Evolutionary conservation across 495 filamentous ascomycete species (phyloP), one percentile per base, ranked within the genome.

Genomic region (Hypoxylon fragiforme): DNA sequence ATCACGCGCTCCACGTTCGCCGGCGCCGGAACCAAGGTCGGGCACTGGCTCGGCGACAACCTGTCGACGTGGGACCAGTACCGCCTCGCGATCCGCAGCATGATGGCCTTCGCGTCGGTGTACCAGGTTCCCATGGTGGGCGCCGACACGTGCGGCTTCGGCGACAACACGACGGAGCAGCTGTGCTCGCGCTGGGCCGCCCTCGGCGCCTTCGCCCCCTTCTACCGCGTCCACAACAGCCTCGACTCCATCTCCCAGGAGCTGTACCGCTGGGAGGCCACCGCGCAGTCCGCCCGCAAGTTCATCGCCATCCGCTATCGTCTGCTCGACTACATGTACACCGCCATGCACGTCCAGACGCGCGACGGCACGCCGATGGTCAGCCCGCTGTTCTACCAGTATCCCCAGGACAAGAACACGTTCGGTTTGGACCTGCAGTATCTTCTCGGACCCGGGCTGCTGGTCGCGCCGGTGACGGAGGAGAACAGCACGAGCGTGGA

Each of bases 41-140:
- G 89, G 3, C 86, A 96, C 60, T 96, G 91, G 91, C 82, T 92
- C 0, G 91, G 91, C 6, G 91, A 96, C 73, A 95, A 96, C 66
- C 35, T 84, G 11, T 83, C 84, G 26, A 67, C 77, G 24, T 96
- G 91, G 91, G 71, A 77, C 14, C 76, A 88, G 37, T 94, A 92
- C 70, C 80, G 84, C 3, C 71, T 76, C 19, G 84, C 81, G 13
- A 90, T 96, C 60, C 66, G 81, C 2, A 79, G 81, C 50, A 79
- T 89, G 69, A 70, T 95, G 20, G 80, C 85, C 12, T 96, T 92
- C 60, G 83, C 85, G 0, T 78, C 88, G 2, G 81, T 95, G 58
- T 95, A 87, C 78, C 90, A 95, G 64, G 70, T 95, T 2, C 89
- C 89, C 22, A 90, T 96, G 86, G 86, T 91, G 1, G 90, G 90